Base-by-base conservation (phyloP, 23 red algal species). In the Gracilaria vermiculophylla region DNA sequence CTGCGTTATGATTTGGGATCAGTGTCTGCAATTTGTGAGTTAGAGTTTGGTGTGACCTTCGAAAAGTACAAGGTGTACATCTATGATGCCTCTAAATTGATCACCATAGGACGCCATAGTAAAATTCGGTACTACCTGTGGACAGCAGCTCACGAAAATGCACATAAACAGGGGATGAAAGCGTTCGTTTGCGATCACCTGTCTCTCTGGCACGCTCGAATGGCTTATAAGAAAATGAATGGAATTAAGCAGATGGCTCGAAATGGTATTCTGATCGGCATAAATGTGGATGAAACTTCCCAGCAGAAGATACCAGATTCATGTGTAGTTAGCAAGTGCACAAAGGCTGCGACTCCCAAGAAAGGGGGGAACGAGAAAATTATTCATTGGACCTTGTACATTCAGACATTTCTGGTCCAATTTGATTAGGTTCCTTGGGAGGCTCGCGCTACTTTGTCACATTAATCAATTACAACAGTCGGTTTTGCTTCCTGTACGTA, bases 381-480 rank as follows among this genome's bases (percentile, higher is more conserved):
- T 8, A 61, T 5, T 10, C 20, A 15, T 39, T 82, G 55, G 78
- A 61, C 20, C 31, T 82, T 3, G 78, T 82, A 3, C 78, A 65
- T 25, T 82, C 51, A 14, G 77, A 82, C 31, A n/a, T 82, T 40
- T 82, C 34, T 64, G 78, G 53, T 65, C 51, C 73, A 20, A 43
- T 82, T 3, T 1, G 66, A 12, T 2, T 64, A 3, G 23, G 24
- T 13, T 62, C 34, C 43, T 64, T 82, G 32, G 78, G 54, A 62
- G 78, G 54, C 55, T 82, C 54, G 78, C 78, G 54, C n/a, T 82
- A 47, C 19, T 82, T 82, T 82, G 55, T 82, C 53, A 65, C 78
- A 82, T 82, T 82, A 21, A 62, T 82, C 35, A 55, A 82, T 56
- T 53, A 65, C 54, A 2, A 82, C 54, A 62, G 53, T 21, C 1